Evolutionary conservation across 805 yeast genomes (phyloP).

Genomic region (Teunomyces kruisii): DNA sequence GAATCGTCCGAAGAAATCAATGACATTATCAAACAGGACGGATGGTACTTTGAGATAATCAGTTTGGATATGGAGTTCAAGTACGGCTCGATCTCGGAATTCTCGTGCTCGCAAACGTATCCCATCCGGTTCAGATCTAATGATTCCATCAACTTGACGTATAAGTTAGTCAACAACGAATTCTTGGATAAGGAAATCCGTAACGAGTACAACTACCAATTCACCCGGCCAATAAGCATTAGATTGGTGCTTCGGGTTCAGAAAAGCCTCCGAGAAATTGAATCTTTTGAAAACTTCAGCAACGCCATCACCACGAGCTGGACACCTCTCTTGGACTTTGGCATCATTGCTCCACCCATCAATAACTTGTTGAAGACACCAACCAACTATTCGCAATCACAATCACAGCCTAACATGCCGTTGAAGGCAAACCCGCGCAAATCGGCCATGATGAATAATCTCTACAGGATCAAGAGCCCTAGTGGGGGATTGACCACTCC

Average conservation of each 20-base stretch:
- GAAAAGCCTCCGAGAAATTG: conserved; percentile 7
- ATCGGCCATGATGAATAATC: conserved; percentile 21
- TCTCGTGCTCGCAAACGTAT: conserved; percentile 15
- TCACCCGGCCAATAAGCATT: conserved; percentile 27
- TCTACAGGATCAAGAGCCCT: conserved; percentile 17
- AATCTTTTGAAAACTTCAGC: conserved; percentile 18
- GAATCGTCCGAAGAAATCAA: conserved; percentile 45
- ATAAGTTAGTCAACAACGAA: conserved; percentile 33
- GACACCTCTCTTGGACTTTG: conserved; percentile 41
- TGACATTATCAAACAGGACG: conserved; percentile 7
- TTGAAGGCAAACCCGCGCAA: conserved; percentile 13
- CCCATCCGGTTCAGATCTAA: conserved; percentile 27
- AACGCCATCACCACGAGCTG: conserved; percentile 34
- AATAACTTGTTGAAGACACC: conserved; percentile 35
- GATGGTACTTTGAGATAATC: conserved; percentile 21
- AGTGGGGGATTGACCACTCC: not conserved
- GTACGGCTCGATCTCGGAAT: conserved; percentile 25
- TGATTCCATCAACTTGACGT: conserved; percentile 37
- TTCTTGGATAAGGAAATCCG: conserved; percentile 20
- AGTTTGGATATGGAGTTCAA: conserved; percentile 25
- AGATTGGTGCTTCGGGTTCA: conserved; percentile 27
- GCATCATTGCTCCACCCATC: conserved; percentile 38
- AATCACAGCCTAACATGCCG: conserved; percentile 14
- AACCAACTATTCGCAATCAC: conserved; percentile 18
- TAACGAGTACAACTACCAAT: conserved; percentile 15